These are phyloP conservation scores for Endogone sp. DNA, from an alignment of 192 early-diverging fungal species.

Conservation along the genomic window DNA sequence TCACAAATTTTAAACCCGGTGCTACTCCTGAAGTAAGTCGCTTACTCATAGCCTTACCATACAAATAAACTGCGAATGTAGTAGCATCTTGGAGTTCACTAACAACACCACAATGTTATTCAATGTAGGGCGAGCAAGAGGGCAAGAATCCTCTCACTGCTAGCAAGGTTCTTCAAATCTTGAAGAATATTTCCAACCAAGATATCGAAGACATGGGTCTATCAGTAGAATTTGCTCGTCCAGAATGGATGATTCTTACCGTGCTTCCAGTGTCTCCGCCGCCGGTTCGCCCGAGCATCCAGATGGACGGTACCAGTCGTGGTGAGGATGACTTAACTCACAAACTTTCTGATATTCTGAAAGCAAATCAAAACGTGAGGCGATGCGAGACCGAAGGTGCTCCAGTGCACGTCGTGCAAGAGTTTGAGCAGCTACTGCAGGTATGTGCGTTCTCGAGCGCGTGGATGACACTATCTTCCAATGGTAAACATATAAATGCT, in stretches of 20 bases:
- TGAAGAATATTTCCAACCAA: conserved; percentile 83
- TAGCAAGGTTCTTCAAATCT: conserved; percentile 72
- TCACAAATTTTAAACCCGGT: conserved; percentile 42
- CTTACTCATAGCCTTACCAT: not conserved
- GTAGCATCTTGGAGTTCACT: not conserved
- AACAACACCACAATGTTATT: conserved; percentile 5
- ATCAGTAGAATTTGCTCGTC: conserved; percentile 84
- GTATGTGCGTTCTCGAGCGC: not conserved
- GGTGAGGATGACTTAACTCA: conserved; percentile 98
- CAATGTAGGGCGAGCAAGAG: conserved; percentile 43
- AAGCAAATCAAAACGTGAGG: conserved; percentile 83
- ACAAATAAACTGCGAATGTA: not conserved
- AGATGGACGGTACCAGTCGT: conserved; percentile 82
- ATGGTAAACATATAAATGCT: not conserved
- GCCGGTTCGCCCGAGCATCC: conserved; percentile 93
- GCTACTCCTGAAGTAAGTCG: conserved; percentile 5
- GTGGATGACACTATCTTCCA: not conserved
- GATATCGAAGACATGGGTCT: conserved; percentile 87
- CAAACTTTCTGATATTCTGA: conserved; percentile 90
- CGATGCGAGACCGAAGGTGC: conserved; percentile 82
- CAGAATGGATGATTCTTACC: conserved; percentile 98
- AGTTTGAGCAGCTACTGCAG: conserved; percentile 83
- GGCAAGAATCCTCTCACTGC: conserved; percentile 68
- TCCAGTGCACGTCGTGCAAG: conserved; percentile 82
- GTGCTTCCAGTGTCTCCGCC: conserved; percentile 95